Base-by-base conservation (phyloP, 352 stramenopile genomes). In the Globisporangium recalcitrans region DNA sequence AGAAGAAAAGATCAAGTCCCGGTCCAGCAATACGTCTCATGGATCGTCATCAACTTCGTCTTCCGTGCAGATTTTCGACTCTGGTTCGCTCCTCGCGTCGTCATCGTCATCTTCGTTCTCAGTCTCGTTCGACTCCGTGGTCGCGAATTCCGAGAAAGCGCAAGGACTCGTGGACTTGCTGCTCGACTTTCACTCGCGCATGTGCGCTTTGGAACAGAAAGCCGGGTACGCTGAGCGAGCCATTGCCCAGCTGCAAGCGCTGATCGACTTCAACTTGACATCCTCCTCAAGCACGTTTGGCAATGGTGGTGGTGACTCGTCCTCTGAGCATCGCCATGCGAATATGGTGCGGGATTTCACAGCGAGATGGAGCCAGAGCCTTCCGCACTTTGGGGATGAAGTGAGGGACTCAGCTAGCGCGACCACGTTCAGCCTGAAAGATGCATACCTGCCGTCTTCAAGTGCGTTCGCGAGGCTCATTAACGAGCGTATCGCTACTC, bases 221-320 rank as follows among this genome's bases (percentile, higher is more conserved):
- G 70, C 76, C 5, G 86, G 84, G 0, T 88, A 85, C 61, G 48
- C 67, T 0, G 86, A 95, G 54, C 77, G 83, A 19, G 73, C 77
- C 3, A 70, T 95, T 14, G 66, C 78, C n/a, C 78, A 90, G 14
- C 31, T 85, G 3, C 82, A 93, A 71, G 85, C 84, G 19, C 44
- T 93, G 26, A 44, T 89, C 27, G 76, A 73, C 52, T 80, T 91
- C 46, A 85, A 74, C 29, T 21, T 74, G 22, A 71, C 16, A n/a
- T n/a, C n/a, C 6, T 11, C 8, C 6, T 31, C 27, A 3, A 16
- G 4, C 11, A 53, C 22, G 32, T 46, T 16, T 38, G 46, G 22
- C 14, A 58, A 0, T 5, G 19, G 16, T n/a, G 34, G 13, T 4
- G 16, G 10, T 4, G 16, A 8, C 5, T 16, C 9, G 11, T 9